Evolutionary conservation across 371 early-diverging fungal genomes (phyloP).

Genomic region (Mortierella sp.): DNA sequence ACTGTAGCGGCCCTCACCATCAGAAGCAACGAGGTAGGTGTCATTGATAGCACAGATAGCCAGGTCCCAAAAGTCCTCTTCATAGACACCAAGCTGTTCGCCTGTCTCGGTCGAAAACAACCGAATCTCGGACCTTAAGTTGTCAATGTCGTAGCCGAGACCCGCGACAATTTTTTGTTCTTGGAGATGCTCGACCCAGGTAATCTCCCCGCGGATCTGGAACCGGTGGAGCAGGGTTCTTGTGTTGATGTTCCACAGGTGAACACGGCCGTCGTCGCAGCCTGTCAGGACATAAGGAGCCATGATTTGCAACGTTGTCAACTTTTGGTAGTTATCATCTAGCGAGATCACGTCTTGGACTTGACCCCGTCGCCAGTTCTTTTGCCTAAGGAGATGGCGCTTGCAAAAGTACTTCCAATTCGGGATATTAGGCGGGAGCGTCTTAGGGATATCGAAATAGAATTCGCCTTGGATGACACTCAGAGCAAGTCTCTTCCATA

Average conservation of each 20-base stretch:
- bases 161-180: slow-evolving; percentile 50
- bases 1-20: slow-evolving; percentile 44
- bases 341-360: slow-evolving; percentile 53
- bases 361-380: slow-evolving; percentile 53
- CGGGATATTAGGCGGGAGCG: slow-evolving; percentile 48
- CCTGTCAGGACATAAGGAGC: slow-evolving; percentile 55
- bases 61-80: slow-evolving; percentile 52
- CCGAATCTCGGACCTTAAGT: slow-evolving; percentile 49
- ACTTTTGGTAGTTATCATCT: slow-evolving; percentile 52
- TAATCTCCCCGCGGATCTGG: slow-evolving; percentile 53
- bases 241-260: slow-evolving; percentile 48
- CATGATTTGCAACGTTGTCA: slow-evolving; percentile 56
- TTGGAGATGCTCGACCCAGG: slow-evolving; percentile 57
- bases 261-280: slow-evolving; percentile 52
- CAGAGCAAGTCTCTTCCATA: slow-evolving; percentile 54
- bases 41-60: slow-evolving; percentile 57
- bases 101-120: slow-evolving; percentile 56
- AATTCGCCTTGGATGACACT: slow-evolving; percentile 57
- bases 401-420: slow-evolving; percentile 58
- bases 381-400: slow-evolving; percentile 48
- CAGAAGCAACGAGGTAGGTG: slow-evolving; percentile 42
- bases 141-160: slow-evolving; percentile 47
- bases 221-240: slow-evolving; percentile 39
- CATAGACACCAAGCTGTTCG: slow-evolving; percentile 44
- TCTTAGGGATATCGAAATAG: slow-evolving; percentile 51